A percentile compares a stretch with the other conserved stretches of the same genome.
phyloP scores from a whole-genome alignment of 2,329 filamentous ascomycete species.

The Scedosporium aurantiacum region DNA sequence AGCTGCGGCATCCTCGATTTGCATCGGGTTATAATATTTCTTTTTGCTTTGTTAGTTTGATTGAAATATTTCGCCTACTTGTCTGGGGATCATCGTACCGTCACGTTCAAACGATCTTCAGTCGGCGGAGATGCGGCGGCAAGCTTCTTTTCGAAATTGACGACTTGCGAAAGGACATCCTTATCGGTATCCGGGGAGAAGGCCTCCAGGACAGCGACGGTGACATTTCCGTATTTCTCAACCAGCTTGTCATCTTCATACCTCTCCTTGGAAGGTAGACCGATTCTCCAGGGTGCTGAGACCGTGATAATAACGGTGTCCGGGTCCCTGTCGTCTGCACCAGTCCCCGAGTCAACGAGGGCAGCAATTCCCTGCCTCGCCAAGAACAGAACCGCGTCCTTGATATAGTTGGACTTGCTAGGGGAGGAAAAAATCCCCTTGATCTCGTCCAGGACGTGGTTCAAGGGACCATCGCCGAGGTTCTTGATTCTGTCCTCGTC shows the following conservation, averaged over 20 bases:
- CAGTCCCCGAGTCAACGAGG: slow-evolving; percentile 23
- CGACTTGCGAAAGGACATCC: slow-evolving; percentile 28
- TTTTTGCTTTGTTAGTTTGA: slow-evolving; percentile 9
- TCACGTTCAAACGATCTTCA: slow-evolving; percentile 49
- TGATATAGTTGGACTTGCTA: slow-evolving; percentile 16
- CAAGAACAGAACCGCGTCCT: slow-evolving; percentile 35
- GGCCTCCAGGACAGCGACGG: slow-evolving; percentile 14
- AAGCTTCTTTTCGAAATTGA: slow-evolving; percentile 51
- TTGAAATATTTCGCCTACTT: neutral
- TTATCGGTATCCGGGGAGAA: slow-evolving; percentile 24
- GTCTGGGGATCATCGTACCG: slow-evolving; percentile 20
- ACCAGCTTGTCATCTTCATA: slow-evolving; percentile 45
- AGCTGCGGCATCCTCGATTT: slow-evolving; percentile 40
- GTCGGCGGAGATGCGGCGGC: slow-evolving; percentile 46
- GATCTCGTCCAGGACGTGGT: slow-evolving; percentile 37
- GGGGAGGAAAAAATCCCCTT: slow-evolving; percentile 15
- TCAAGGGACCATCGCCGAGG: slow-evolving; percentile 44
- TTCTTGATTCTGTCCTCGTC: slow-evolving; percentile 46
- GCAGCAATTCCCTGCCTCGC: slow-evolving; percentile 31
- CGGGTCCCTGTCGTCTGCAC: slow-evolving; percentile 33
- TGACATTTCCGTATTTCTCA: slow-evolving; percentile 32
- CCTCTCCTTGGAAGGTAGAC: slow-evolving; percentile 51
- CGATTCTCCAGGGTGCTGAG: slow-evolving; percentile 37
- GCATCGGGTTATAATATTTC: slow-evolving; percentile 56
- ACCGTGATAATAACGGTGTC: slow-evolving; percentile 23